Evolutionary conservation across 192 early-diverging fungal genomes (phyloP).

Genomic region (Podila minutissima): DNA sequence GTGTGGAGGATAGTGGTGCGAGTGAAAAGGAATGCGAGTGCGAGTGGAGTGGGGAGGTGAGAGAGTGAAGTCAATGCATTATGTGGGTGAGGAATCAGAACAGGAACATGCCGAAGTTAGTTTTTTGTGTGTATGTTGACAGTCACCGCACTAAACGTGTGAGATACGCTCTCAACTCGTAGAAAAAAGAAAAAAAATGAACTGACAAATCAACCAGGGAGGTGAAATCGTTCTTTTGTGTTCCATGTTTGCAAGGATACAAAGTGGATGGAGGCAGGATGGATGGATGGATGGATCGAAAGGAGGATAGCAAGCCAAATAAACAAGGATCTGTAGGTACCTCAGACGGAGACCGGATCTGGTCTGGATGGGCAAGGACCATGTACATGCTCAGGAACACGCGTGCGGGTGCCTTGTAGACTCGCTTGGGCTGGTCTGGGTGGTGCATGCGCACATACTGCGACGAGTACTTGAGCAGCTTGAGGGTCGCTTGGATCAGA

Average conservation of each 20-base stretch:
- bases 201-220: too few relatives aligned
- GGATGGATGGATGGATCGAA: background rate
- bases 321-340: background rate
- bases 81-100: background rate
- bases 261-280: background rate
- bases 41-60: background rate
- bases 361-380: constrained; percentile 69
- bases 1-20: background rate
- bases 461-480: constrained; percentile 44
- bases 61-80: background rate
- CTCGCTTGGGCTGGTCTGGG: background rate
- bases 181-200: too few relatives aligned
- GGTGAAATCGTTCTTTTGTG: too few relatives aligned
- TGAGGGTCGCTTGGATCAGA: constrained; percentile 52
- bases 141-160: too few relatives aligned
- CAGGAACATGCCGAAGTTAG: background rate
- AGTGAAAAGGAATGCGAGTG: background rate
- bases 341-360: constrained; percentile 65
- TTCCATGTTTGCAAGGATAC: too few relatives aligned
- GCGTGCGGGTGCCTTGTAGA: constrained; percentile 53
- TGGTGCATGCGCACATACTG: constrained; percentile 22
- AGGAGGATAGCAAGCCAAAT: background rate
- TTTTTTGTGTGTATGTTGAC: too few relatives aligned
- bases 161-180: too few relatives aligned
- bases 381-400: constrained; percentile 80